These are phyloP conservation scores for Aspergillus mulundensis DNA, from an alignment of 495 filamentous ascomycete species.

Conservation along the genomic window DNA sequence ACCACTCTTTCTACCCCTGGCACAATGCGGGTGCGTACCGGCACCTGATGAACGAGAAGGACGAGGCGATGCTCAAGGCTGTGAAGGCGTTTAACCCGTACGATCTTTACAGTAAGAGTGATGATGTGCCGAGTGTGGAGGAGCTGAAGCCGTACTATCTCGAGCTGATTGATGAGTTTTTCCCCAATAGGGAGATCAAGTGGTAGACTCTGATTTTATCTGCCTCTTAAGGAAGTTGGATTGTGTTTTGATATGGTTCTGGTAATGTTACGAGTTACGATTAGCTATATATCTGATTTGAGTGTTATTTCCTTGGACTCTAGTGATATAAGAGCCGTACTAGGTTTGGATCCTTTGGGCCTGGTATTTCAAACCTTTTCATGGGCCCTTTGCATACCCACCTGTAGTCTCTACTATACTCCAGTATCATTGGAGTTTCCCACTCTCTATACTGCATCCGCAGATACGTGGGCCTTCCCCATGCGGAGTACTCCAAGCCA, in stretches of 20 bases:
- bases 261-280: conserved; percentile 1
- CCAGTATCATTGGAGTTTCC: too few relatives aligned
- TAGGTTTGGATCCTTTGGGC: too few relatives aligned
- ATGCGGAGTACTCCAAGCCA: too few relatives aligned
- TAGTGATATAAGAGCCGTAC: too few relatives aligned
- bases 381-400: too few relatives aligned
- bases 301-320: not conserved
- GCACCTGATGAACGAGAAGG: conserved; percentile 77
- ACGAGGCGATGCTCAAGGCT: conserved; percentile 71
- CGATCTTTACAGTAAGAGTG: conserved; percentile 89
- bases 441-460: too few relatives aligned
- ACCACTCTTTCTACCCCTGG: conserved; percentile 90
- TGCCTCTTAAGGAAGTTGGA: not conserved
- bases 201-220: conserved; percentile 55
- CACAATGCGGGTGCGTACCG: conserved; percentile 72
- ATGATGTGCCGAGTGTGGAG: conserved; percentile 68
- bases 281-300: not conserved
- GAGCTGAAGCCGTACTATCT: conserved; percentile 80
- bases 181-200: conserved; percentile 68
- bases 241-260: not conserved
- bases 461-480: too few relatives aligned
- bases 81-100: conserved; percentile 88
- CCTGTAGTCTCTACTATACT: too few relatives aligned
- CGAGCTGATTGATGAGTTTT: conserved; percentile 82
- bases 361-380: too few relatives aligned